These are phyloP conservation scores for Chaetothyriales sp. DNA, from an alignment of 2,329 filamentous ascomycete species.

Conservation along the genomic window DNA sequence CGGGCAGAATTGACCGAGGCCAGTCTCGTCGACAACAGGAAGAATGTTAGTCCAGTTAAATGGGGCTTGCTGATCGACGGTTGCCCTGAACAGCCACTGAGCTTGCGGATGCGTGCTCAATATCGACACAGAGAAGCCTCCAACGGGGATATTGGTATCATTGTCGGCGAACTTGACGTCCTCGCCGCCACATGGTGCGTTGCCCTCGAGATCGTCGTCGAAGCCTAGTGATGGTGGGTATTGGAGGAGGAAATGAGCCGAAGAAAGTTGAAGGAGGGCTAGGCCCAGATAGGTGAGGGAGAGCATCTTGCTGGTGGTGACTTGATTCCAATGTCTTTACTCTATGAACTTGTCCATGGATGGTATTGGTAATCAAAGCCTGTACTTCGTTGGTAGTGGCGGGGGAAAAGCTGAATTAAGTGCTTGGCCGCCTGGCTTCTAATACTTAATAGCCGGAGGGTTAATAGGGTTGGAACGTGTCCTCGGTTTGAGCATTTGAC, in stretches of 20 bases:
- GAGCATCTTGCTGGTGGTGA: not conserved
- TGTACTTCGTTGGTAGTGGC: not conserved
- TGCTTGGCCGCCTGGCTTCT: not conserved
- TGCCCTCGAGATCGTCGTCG: conserved; percentile 33
- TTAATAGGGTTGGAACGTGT: too few relatives aligned
- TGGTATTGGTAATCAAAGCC: not conserved
- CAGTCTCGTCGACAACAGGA: conserved; percentile 45
- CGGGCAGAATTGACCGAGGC: conserved; percentile 54
- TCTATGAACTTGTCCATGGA: not conserved
- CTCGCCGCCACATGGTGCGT: conserved; percentile 40
- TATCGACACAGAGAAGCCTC: conserved; percentile 37
- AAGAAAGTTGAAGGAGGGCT: conserved; percentile 4
- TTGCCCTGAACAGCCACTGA: conserved; percentile 27
- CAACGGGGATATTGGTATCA: conserved; percentile 37
- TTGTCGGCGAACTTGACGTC: conserved; percentile 22
- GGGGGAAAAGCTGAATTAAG: not conserved
- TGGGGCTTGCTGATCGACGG: conserved; percentile 41
- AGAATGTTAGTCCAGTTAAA: conserved; percentile 55
- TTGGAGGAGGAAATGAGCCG: conserved; percentile 44
- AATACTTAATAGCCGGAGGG: not conserved
- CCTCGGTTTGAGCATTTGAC: not conserved
- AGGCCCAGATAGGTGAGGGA: not conserved
- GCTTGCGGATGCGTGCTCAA: conserved; percentile 13
- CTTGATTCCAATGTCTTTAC: not conserved
- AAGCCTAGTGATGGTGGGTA: conserved; percentile 40